Percentiles rank a stretch among this genome's conserved stretches.
Evolutionary conservation across 2,329 filamentous ascomycete genomes (phyloP).

Genomic region (Penicillium sp.): DNA sequence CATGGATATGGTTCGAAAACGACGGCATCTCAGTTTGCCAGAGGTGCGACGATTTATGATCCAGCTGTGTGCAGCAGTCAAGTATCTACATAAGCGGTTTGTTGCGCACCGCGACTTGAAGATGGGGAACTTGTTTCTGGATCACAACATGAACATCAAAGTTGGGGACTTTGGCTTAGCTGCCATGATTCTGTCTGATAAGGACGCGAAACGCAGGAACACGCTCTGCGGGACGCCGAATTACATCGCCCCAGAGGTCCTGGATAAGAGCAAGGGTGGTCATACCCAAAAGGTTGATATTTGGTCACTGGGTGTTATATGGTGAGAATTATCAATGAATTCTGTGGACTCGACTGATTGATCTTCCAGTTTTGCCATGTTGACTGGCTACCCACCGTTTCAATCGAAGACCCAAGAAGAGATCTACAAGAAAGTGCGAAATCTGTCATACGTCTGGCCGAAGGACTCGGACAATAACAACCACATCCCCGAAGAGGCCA

Average conservation of each 20-base stretch:
- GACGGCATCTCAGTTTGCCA: constrained; percentile 83
- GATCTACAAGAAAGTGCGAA: constrained; percentile 47
- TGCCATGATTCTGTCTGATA: constrained; percentile 82
- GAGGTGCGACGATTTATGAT: constrained; percentile 92
- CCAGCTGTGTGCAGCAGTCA: constrained; percentile 92
- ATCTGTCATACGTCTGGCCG: constrained; percentile 47
- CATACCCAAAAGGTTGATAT: constrained; percentile 98
- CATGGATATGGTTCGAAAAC: constrained; percentile 94
- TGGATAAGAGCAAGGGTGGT: constrained; percentile 88
- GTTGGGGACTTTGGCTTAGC: constrained; percentile 96
- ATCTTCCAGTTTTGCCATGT: constrained; percentile 72
- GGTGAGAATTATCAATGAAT: constrained; percentile 54
- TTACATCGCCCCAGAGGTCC: constrained; percentile 94
- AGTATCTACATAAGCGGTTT: constrained; percentile 92
- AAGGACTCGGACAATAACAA: constrained; percentile 41
- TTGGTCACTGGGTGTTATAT: constrained; percentile 96
- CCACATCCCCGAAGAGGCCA: constrained; percentile 47
- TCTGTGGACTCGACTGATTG: constrained; percentile 19
- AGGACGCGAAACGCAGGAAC: constrained; percentile 77
- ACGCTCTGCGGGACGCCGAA: constrained; percentile 97
- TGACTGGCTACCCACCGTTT: constrained; percentile 92
- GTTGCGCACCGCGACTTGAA: constrained; percentile 97
- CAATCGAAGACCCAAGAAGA: constrained; percentile 63
- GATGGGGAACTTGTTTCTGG: constrained; percentile 96
- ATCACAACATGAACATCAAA: constrained; percentile 93